Base-by-base conservation (phyloP, 495 filamentous ascomycete genomes). In the Astrothelium macrocarpum region DNA sequence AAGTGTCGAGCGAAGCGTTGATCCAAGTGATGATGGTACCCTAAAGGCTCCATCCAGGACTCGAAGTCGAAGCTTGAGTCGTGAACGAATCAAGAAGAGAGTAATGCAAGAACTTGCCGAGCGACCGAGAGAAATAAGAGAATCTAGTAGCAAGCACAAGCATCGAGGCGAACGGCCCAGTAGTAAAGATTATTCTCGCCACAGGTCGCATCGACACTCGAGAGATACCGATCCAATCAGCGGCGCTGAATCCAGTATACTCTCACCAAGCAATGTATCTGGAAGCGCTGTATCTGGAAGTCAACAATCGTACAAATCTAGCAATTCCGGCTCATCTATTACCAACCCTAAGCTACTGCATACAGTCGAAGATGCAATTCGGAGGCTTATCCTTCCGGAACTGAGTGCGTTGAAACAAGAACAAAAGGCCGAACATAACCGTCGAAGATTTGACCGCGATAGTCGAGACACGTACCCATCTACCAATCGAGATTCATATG, bases 341-440 rank as follows among this genome's bases (percentile, higher is more conserved):
- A 64, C 64, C 31, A 97, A 95, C 75, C 93, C 93, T 0, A 95
- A 90, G 66, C 76, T 98, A n/a, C 82, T 97, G 4, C 90, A 95
- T 72, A 92, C 91, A 0, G 93, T 98, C 9, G 93, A 97, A 74
- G 93, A 97, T 77, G 91, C 94, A 25, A 97, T 98, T 67, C 87
- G 89, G 59, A 84, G 92, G 53, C 78, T 97, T 59, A 96, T 97
- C 59, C 76, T 97, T 1, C 95, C 94, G 0, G 93, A 98, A 72
- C 79, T 98, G 56, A 90, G 90, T 61, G 90, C 90, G 32, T 79
- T 97, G 53, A 97, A 96, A 75, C 84, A 90, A 70, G 90, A 95
- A 69, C 89, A 95, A 71, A 90, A 87, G 65, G 78, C 81, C 39
- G 81, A 84, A 59, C 74, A 80, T 61, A 86, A 84, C 67, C 78